phyloP scores from a whole-genome alignment of 352 stramenopile species.

The Pythium sukuiense region DNA sequence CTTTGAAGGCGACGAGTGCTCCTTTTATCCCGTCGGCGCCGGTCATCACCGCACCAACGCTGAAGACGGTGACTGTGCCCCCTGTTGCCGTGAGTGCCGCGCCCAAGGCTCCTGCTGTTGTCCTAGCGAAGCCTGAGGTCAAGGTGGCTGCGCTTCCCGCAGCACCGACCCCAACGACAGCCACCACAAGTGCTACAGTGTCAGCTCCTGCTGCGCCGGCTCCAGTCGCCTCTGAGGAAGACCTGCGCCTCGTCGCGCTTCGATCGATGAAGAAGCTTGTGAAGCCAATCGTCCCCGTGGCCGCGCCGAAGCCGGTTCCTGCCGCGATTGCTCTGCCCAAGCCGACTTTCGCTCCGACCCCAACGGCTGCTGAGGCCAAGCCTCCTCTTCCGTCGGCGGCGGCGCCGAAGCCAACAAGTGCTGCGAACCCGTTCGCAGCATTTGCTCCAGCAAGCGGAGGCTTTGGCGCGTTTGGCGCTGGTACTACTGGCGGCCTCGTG shows the following conservation, averaged over 20 bases:
- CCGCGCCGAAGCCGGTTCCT: constrained; percentile 7
- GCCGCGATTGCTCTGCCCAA: neutral
- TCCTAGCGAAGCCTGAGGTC: constrained; percentile 17
- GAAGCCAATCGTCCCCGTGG: constrained; percentile 7
- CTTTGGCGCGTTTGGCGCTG: constrained; percentile 53
- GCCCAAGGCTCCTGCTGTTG: constrained; percentile 10
- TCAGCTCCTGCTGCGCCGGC: neutral
- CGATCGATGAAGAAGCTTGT: constrained; percentile 69
- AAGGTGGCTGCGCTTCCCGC: constrained; percentile 4
- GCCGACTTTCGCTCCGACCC: neutral
- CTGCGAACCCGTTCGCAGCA: constrained; percentile 31
- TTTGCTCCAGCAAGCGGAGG: constrained; percentile 25
- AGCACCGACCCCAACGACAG: neutral
- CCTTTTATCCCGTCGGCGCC: constrained; percentile 3
- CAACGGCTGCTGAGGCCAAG: constrained; percentile 14
- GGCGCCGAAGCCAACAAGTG: neutral
- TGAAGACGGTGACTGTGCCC: constrained; percentile 3
- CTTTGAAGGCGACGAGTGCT: constrained; percentile 12
- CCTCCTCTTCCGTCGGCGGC: constrained; percentile 13
- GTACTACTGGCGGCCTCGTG: constrained; percentile 53
- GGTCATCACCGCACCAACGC: neutral
- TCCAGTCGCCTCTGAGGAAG: constrained; percentile 37
- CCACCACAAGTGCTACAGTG: neutral
- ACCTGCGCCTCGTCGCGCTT: constrained; percentile 60
- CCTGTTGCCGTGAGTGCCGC: neutral